A percentile compares a stretch with the other conserved stretches of the same genome.
Conservation (phyloP, 805 yeast genomes). For the Hanseniaspora opuntiae region DNA sequence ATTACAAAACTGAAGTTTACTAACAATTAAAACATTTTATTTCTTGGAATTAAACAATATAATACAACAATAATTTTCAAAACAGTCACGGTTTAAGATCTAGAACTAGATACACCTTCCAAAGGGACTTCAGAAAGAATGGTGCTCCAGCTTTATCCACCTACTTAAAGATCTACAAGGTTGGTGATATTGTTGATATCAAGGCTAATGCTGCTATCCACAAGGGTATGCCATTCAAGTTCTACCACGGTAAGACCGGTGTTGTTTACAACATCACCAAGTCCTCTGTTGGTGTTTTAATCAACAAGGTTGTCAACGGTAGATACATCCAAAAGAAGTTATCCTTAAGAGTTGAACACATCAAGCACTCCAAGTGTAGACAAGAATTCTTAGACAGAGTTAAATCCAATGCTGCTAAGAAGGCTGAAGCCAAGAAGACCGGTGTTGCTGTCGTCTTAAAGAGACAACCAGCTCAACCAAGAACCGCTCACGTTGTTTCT, state of each 20-base stretch:
- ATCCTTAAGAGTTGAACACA: conserved; percentile 96
- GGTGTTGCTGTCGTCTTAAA: conserved; percentile 84
- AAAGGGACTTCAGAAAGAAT: conserved; percentile 95
- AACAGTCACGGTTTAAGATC: conserved; percentile 97
- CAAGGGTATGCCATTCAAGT: conserved; percentile 99
- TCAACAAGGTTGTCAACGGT: conserved; percentile 97
- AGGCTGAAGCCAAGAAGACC: conserved; percentile 84
- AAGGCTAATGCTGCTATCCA: conserved; percentile 98
- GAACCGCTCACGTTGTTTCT: conserved; percentile 75
- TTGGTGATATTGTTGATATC: conserved; percentile 98
- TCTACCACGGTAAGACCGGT: conserved; percentile 99
- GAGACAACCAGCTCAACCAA: conserved; percentile 98
- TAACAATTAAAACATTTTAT: background rate
- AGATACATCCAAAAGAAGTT: conserved; percentile 98
- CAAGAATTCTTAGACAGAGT: conserved; percentile 98
- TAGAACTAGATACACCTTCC: conserved; percentile 99
- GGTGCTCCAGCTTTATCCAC: conserved; percentile 90
- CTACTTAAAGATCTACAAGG: conserved; percentile 95
- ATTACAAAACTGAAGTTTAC: background rate
- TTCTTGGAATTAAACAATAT: background rate
- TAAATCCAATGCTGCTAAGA: conserved; percentile 87
- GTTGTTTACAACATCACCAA: conserved; percentile 97
- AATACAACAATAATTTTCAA: background rate
- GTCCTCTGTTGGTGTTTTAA: conserved; percentile 93
- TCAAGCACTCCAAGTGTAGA: conserved; percentile 99